These are phyloP conservation scores for Quercus alba DNA, from an alignment of 306 rosid species.

Conservation along the genomic window DNA sequence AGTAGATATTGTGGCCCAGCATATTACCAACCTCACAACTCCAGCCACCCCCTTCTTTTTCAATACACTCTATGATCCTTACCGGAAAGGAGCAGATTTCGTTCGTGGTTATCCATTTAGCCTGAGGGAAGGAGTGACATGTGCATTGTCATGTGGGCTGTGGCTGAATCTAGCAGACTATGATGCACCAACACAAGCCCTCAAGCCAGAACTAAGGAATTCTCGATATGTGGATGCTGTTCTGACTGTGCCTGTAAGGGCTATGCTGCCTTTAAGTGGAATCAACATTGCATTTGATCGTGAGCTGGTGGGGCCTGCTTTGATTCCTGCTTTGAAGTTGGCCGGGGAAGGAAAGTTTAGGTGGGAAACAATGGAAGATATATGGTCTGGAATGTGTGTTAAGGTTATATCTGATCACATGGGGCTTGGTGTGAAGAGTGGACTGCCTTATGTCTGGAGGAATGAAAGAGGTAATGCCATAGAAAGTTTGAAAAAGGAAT, in stretches of 20 bases:
- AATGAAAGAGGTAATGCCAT: constrained; percentile 78
- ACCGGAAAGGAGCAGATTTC: constrained; percentile 83
- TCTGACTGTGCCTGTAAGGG: constrained; percentile 66
- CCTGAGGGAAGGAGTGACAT: constrained; percentile 78
- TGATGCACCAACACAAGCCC: constrained; percentile 98
- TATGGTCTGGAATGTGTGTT: constrained; percentile 92
- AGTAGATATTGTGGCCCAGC: constrained; percentile 76
- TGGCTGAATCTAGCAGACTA: constrained; percentile 93
- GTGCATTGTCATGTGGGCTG: constrained; percentile 86
- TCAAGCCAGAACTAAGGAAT: constrained; percentile 66
- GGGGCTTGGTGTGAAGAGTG: constrained; percentile 79
- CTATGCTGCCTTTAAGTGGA: constrained; percentile 92
- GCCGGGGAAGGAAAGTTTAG: constrained; percentile 86
- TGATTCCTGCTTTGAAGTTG: constrained; percentile 76
- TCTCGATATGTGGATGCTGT: constrained; percentile 87
- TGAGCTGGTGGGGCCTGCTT: constrained; percentile 72
- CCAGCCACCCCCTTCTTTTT: constrained; percentile 99
- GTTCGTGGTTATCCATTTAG: constrained; percentile 99
- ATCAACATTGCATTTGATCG: constrained; percentile 89
- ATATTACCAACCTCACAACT: constrained; percentile 66
- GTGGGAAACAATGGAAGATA: constrained; percentile 97
- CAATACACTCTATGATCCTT: constrained; percentile 95
- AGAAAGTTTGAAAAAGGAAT: constrained; percentile 92
- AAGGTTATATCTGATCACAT: constrained; percentile 85
- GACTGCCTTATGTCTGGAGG: constrained; percentile 92